Base-by-base conservation (phyloP, 768 basidiomycete species). In the Hysterangium stoloniferum region DNA sequence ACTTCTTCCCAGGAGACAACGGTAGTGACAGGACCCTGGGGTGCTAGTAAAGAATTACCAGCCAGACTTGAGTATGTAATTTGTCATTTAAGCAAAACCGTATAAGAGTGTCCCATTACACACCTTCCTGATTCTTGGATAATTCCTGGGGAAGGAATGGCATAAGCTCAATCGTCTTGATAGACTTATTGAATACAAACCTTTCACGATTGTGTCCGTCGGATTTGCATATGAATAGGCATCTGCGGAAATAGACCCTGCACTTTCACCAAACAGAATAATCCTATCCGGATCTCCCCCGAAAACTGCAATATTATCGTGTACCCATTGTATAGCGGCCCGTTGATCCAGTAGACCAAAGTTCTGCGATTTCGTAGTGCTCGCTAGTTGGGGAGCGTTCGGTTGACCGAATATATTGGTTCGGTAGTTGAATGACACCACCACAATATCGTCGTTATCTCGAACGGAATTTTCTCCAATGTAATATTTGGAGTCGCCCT, bases 261-360 rank as follows among this genome's bases (percentile, higher is more conserved):
- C 77, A 5, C 73, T 76, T 58, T 82, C 71, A 1, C 79, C 79
- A 52, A 71, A 70, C 20, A 80, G 73, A 3, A 75, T 77, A 41
- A 82, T 71, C 1, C 67, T 67, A 7, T 61, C 59, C 1, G 74
- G 73, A 61, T 80, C 79, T 0, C 80, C 79, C 32, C 78, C 78
- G 54, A 82, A 82, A n/a, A 70, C 66, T 1, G 63, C 60, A 52
- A 81, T 79, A 60, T 81, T 69, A 31, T 68, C 59, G 24, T 74
- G 71, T 0, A 80, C 73, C 73, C 74, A 70, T 36, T 69, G 59
- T 31, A 77, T 59, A 13, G 67, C 62, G 15, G 53, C 53, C 7
- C 56, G 41, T 25, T 43, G 41, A 43, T 56, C 53, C 2, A 43
- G 34, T 15, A 54, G 32, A 37, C 54, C 54, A 46, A 32, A 56